Base-by-base conservation (phyloP, 805 yeast genomes). In the Barnettozyma siamensis region DNA sequence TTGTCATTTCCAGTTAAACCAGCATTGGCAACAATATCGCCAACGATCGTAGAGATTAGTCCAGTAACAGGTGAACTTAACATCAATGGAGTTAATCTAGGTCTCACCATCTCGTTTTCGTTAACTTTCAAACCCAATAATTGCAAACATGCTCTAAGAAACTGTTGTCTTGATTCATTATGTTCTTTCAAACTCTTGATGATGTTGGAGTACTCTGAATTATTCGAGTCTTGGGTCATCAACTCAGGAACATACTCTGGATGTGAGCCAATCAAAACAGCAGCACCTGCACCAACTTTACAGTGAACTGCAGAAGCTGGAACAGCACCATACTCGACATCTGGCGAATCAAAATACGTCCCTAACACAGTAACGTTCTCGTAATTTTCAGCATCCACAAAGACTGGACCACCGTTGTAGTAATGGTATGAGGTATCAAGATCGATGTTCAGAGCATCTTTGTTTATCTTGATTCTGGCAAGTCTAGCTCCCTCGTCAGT, bases 371-470 rank as follows among this genome's bases (percentile, higher is more conserved):
- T 83, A 2, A 84, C 88, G 35, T 75, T 72, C 5, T 66, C 61
- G 51, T 66, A 75, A 37, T 68, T 66, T 3, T 76, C 74, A 1
- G 95, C 89, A 57, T 86, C 83, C 11, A 82, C 80, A 64, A 93
- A 91, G 11, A 83, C 72, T 2, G 86, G 83, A 24, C 99, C 99
- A 6, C 99, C 99, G 51, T 93, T 89, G 59, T 78, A 84, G 59
- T 88, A 91, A 31, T 59, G 45, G 31, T 38, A 37, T 31, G 65
- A 58, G 26, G 51, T 34, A 7, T 53, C 44, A 31, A 63, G 54
- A n/a, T 51, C 60, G 2, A 55, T 48, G 35, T 51, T 57, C 31
- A 64, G 55, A 4, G 44, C 61, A 28, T 55, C 50, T 2, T 63
- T 53, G 43, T 69, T 66, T 6, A 76, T 67, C 1, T 54, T 47